Evolutionary conservation across 371 early-diverging fungal genomes (phyloP), one percentile per base, ranked within the genome.

Genomic region (Amoeboaphelidium occidentale): DNA sequence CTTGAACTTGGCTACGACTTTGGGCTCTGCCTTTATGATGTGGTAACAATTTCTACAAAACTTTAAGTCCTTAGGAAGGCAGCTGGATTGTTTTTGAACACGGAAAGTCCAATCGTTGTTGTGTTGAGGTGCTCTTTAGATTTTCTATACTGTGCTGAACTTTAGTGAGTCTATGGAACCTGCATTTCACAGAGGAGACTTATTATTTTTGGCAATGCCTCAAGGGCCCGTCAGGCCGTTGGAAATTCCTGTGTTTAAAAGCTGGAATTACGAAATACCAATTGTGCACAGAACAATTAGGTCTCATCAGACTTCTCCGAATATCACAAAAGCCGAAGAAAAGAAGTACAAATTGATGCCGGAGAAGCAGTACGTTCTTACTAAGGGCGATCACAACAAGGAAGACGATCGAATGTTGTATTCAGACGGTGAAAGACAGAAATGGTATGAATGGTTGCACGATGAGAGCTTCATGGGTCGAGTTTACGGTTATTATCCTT

Each of bases 321-420:
- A 32, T 17, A 10, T 32, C 17, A 32, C 39, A 10, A 17, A 17
- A 32, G 17, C 10, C 39, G 6, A 32, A 32, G 39, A 32, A 6
- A 32, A 6, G 39, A 32, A 10, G 17, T 17, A 32, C 39, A 6
- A 6, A 32, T 10, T 10, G 17, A 32, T 32, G 39, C 10, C 39
- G 39, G 79, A 26, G 63, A 73, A 78, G 53, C 84, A 87, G 57
- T 75, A 61, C 53, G 57, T 94, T 44, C 66, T 97, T 53, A 99
- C 99, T 42, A 99, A 99, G 67, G 99, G 99, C 44, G 99, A 99
- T 64, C 84, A 93, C 63, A 99, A 99, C 64, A 50, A 57, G n/a
- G 66, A 63, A 3, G 85, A 98, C 61, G 99, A 99, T 62, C 81
- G 93, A 23, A 81, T 75, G 3, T 66, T 98, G 27, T 98, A 97